A percentile compares a stretch with the other conserved stretches of the same genome.
Evolutionary conservation across 1,284 basidiomycete genomes (phyloP).

Genomic region (Apiotrichum mycotoxinovorans): DNA sequence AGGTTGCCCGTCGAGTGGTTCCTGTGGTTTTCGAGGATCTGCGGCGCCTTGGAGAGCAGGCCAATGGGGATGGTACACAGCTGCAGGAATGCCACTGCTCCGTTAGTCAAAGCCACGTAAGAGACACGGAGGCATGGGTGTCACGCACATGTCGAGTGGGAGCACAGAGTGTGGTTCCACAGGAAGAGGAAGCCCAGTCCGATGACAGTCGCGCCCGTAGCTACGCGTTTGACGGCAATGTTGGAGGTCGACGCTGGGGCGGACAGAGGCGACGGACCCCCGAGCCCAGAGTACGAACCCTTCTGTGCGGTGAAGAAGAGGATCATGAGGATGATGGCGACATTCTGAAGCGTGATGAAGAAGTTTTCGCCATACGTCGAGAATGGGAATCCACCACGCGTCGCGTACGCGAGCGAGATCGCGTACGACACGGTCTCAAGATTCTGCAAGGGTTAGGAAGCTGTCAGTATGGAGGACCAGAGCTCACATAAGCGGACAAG

Average conservation of each 20-base stretch:
- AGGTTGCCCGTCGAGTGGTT: conserved; percentile 80
- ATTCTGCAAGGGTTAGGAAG: conserved; percentile 28
- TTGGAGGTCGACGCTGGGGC: background rate
- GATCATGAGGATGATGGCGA: conserved; percentile 76
- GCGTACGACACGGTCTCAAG: conserved; percentile 83
- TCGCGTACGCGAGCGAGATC: conserved; percentile 81
- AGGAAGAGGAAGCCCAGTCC: conserved; percentile 54
- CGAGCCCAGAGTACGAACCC: conserved; percentile 9
- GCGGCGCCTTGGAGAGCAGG: conserved; percentile 78
- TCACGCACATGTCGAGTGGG: conserved; percentile 37
- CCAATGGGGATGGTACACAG: conserved; percentile 76
- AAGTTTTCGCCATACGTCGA: conserved; percentile 93
- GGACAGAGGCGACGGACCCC: background rate
- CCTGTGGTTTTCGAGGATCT: conserved; percentile 73
- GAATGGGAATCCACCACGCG: conserved; percentile 79
- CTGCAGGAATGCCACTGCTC: conserved; percentile 60
- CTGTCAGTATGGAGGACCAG: background rate
- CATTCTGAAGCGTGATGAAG: conserved; percentile 80
- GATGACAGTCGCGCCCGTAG: conserved; percentile 52
- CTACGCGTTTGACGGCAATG: conserved; percentile 13
- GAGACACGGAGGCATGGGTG: too few species aligned
- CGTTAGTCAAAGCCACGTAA: background rate
- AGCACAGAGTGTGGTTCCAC: conserved; percentile 46
- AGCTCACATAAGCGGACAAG: conserved; percentile 63
- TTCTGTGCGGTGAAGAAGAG: conserved; percentile 53